These are phyloP conservation scores for Yamadazyma aaseri DNA, from an alignment of 1,139 yeast genomes.

Conservation along the genomic window DNA sequence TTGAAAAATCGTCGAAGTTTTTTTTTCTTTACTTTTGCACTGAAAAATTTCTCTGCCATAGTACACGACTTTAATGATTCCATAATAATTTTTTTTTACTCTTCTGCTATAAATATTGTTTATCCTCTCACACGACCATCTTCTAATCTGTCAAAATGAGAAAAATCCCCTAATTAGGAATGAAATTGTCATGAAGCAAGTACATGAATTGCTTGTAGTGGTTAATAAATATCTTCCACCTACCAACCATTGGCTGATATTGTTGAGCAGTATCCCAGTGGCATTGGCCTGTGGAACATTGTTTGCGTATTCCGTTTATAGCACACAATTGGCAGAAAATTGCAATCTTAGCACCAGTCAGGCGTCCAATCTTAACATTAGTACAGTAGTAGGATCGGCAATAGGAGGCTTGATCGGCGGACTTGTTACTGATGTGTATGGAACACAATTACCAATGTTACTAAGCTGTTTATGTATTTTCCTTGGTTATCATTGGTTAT, in stretches of 20 bases:
- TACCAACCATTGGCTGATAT: conserved; percentile 29
- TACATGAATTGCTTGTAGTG: conserved; percentile 11
- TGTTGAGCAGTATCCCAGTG: conserved; percentile 29
- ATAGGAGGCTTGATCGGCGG: conserved; percentile 35
- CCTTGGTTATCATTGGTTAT: conserved; percentile 29
- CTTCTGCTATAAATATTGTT: too few relatives aligned
- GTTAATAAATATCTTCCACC: conserved; percentile 24
- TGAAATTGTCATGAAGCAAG: conserved; percentile 9
- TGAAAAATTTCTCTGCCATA: conserved; percentile 7
- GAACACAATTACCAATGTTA: conserved; percentile 34
- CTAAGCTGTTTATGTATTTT: conserved; percentile 23
- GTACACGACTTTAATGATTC: conserved; percentile 3
- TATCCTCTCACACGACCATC: neutral
- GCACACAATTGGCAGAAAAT: conserved; percentile 30
- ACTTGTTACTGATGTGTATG: conserved; percentile 30
- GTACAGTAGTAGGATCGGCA: conserved; percentile 33
- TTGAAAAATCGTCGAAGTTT: conserved; percentile 23
- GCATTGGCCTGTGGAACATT: conserved; percentile 34
- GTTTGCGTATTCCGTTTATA: conserved; percentile 34
- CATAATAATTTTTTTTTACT: neutral
- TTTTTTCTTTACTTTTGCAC: conserved; percentile 7
- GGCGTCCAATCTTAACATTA: conserved; percentile 30
- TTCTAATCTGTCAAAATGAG: neutral
- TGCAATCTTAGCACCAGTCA: conserved; percentile 29
- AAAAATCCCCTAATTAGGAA: neutral